Conservation (phyloP, 441 rosid species). For the Populus hybrid region DNA sequence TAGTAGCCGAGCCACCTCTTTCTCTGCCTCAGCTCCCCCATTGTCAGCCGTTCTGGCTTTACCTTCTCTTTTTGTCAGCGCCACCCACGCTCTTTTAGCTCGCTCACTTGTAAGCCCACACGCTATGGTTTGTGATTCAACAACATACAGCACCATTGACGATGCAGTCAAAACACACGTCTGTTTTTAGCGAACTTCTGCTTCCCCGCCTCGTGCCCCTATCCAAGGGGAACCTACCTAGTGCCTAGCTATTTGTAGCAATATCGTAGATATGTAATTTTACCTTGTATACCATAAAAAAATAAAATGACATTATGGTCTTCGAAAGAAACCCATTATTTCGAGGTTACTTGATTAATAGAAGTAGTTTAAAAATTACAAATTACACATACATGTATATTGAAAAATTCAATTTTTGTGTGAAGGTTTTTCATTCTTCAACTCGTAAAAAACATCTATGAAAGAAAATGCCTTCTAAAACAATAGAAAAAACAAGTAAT, state of each 20-base stretch:
- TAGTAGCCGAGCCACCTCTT: neutral
- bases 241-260: neutral
- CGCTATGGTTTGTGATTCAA: conserved; percentile 53
- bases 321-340: no score
- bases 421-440: no score
- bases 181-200: neutral
- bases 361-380: no score
- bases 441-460: neutral
- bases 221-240: neutral
- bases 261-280: neutral
- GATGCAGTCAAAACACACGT: conserved; percentile 46
- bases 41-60: neutral
- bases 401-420: no score
- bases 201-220: neutral
- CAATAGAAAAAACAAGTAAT: neutral
- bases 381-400: no score
- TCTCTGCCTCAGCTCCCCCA: neutral
- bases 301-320: no score
- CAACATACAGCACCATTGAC: conserved; percentile 42
- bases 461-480: neutral
- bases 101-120: conserved; percentile 49
- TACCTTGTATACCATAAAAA: neutral
- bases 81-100: conserved; percentile 40
- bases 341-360: no score
- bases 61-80: conserved; percentile 34